Evolutionary conservation across 495 filamentous ascomycete genomes (phyloP).

Genomic region (Hyaloscypha finlandica): DNA sequence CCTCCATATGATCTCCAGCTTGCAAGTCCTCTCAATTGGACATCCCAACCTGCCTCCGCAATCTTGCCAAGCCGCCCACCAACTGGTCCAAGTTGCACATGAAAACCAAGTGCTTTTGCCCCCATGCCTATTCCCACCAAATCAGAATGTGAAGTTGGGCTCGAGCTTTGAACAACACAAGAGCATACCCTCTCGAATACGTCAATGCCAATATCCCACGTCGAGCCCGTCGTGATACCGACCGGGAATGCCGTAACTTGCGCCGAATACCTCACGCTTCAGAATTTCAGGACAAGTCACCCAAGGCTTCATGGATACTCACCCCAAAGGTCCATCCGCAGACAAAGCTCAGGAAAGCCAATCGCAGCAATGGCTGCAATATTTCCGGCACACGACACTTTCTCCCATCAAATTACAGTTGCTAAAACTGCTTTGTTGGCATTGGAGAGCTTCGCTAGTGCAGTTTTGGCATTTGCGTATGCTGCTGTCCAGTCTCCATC

Average conservation of each 20-base stretch:
- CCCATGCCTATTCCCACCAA: constrained; percentile 20
- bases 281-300: background rate
- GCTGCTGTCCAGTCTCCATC: constrained; percentile 52
- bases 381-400: constrained; percentile 69
- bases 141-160: background rate
- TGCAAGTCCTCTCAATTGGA: background rate
- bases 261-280: constrained; percentile 51
- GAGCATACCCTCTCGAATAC: constrained; percentile 71
- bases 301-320: constrained; percentile 32
- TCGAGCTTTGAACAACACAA: constrained; percentile 61
- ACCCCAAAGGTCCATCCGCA: constrained; percentile 62
- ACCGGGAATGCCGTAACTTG: constrained; percentile 80
- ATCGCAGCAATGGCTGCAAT: constrained; percentile 55
- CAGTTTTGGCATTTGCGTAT: constrained; percentile 55
- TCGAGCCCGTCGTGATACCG: constrained; percentile 80
- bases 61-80: constrained; percentile 78
- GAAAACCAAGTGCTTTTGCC: constrained; percentile 56
- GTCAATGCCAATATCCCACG: constrained; percentile 60
- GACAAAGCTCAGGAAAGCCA: constrained; percentile 56
- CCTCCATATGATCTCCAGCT: constrained; percentile 3
- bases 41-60: constrained; percentile 38
- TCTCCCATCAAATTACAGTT: constrained; percentile 63
- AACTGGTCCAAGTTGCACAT: constrained; percentile 85
- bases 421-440: constrained; percentile 64
- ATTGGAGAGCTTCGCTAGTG: constrained; percentile 55